Evolutionary conservation across 2,329 filamentous ascomycete species (phyloP).

Genomic region (Metarhizium guizhouense): DNA sequence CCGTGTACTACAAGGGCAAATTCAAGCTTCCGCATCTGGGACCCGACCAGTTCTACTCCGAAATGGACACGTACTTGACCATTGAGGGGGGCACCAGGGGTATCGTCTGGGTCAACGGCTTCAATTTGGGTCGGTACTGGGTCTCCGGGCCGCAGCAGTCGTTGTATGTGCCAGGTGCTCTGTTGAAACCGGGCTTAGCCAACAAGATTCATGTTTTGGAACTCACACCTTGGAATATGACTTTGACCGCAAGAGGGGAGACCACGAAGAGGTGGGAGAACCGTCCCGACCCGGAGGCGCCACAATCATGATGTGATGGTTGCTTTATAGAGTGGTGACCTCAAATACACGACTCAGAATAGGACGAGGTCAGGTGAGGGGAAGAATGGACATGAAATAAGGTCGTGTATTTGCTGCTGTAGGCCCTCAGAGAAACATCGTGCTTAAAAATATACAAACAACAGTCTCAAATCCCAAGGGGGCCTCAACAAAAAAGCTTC

Average conservation of each 20-base stretch:
- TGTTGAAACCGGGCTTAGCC: slow-evolving; percentile 17
- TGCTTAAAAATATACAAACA: background rate
- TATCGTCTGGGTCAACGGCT: slow-evolving; percentile 34
- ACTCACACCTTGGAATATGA: slow-evolving; percentile 23
- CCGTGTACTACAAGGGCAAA: slow-evolving; percentile 10
- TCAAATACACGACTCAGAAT: background rate
- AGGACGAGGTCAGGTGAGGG: background rate
- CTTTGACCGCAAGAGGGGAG: background rate
- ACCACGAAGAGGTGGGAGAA: slow-evolving; percentile 1
- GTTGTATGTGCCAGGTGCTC: slow-evolving; percentile 31
- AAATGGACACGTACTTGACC: slow-evolving; percentile 26
- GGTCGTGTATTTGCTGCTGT: background rate
- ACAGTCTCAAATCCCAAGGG: background rate
- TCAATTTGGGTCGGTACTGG: slow-evolving; percentile 35
- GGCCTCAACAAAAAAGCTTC: background rate
- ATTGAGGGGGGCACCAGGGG: slow-evolving; percentile 33
- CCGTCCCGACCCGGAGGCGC: background rate
- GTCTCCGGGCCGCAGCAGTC: slow-evolving; percentile 34
- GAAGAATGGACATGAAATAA: too few species aligned
- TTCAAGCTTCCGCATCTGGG: slow-evolving; percentile 14
- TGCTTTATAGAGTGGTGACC: background rate
- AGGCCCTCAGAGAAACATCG: background rate
- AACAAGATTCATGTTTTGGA: slow-evolving; percentile 33
- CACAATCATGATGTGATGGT: background rate
- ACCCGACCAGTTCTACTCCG: background rate